Conservation (phyloP, 768 basidiomycete species). For the Holtermannia corniformis region DNA sequence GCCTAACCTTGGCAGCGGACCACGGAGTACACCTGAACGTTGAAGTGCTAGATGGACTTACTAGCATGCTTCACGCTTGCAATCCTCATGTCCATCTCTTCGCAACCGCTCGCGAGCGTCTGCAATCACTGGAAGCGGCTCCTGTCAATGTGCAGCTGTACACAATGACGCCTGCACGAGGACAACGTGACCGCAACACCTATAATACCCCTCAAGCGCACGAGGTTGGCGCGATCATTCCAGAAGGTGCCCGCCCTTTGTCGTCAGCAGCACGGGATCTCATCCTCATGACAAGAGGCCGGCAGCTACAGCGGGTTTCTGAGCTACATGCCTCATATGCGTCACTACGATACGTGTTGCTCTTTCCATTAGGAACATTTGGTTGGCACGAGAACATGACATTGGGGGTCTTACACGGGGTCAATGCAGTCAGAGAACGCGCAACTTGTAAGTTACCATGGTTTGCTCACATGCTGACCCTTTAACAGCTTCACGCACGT, state of each 20-base stretch:
- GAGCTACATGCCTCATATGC: constrained; percentile 43
- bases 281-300: no score
- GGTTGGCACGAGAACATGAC: constrained; percentile 42
- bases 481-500: no score
- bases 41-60: neutral
- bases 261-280: constrained; percentile 20
- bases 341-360: constrained; percentile 45
- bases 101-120: no score
- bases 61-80: neutral
- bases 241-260: constrained; percentile 44
- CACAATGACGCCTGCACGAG: constrained; percentile 12
- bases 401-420: no score
- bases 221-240: constrained; percentile 46
- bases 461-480: no score
- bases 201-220: constrained; percentile 47
- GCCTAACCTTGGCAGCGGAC: constrained; percentile 1
- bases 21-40: neutral
- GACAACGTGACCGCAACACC: constrained; percentile 39
- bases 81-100: no score
- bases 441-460: no score
- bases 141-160: neutral
- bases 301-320: constrained; percentile 40
- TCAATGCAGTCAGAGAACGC: no score
- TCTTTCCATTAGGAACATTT: constrained; percentile 44
- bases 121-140: no score